Evolutionary conservation across 225 moss, liverwort and hornwort genomes (phyloP), one percentile per base, ranked within the genome.

Genomic region (Pseudisothecium myosuroides): DNA sequence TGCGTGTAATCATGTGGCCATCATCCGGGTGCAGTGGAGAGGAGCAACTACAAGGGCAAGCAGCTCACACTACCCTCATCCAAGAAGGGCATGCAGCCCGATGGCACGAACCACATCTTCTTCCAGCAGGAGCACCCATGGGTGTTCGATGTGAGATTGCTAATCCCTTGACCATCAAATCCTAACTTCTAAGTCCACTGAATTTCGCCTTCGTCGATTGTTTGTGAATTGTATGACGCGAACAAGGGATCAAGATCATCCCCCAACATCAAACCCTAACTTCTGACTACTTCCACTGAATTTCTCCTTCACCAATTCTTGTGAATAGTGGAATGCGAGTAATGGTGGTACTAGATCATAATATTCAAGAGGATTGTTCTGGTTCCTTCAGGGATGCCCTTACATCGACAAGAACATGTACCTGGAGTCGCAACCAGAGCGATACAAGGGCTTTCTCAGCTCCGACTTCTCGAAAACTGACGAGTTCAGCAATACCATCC

Each of bases 91-190:
- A 95, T 96, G 88, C 98, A 97, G 88, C 93, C 93, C 27, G 64
- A 93, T 86, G 93, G 93, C 89, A 97, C 98, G 27, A 97, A 97
- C 81, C 96, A 96, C 91, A 96, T 97, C 64, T 97, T 96, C 83
- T 98, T 98, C 89, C 96, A 97, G 76, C 96, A 98, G 76, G 97
- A 96, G 88, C 98, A 98, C 82, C 98, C 98, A 21, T 98, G 98
- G 98, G 96, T 96, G 58, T 93, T 86, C 37, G 98, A 98, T 95
- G 98, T 98, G 89, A 88, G 95, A 89, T 43, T 60, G 56, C 85
- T 63, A 26, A 47, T 12, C 34, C 29, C 80, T 67, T 55, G 49
- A 67, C 26, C 64, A 65, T 49, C 78, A 86, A 84, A 58, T 39
- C 73, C 89, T 87, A 61, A 31, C 15, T 55, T 78, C 31, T 39